These are phyloP conservation scores for Trichopus zeylanicus DNA, from an alignment of 116 monocot genomes.

Conservation along the genomic window DNA sequence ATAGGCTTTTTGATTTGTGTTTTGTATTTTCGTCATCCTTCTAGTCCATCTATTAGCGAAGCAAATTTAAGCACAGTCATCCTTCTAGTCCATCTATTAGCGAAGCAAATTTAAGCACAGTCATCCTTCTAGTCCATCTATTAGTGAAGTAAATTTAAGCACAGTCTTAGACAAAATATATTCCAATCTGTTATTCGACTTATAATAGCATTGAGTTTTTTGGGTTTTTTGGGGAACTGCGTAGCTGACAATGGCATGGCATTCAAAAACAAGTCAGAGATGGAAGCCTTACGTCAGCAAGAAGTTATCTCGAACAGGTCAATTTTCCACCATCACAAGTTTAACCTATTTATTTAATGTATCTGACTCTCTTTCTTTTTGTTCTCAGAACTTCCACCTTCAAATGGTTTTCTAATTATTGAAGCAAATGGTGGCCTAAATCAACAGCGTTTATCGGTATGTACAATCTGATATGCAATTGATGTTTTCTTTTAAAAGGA, in stretches of 20 bases:
- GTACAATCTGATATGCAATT: constrained; percentile 2
- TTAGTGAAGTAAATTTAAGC: background rate
- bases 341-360: background rate
- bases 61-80: too few relatives aligned
- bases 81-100: too few relatives aligned
- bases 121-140: too few relatives aligned
- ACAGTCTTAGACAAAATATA: background rate
- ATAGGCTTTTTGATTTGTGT: too few relatives aligned
- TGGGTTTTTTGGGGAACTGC: constrained; percentile 13
- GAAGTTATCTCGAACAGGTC: constrained; percentile 50
- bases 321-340: background rate
- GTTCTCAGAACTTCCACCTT: constrained; percentile 51
- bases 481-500: background rate
- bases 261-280: constrained; percentile 46
- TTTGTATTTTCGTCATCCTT: too few relatives aligned
- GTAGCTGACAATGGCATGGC: constrained; percentile 65
- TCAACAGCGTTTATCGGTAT: constrained; percentile 90
- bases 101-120: too few relatives aligned
- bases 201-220: constrained; percentile 3
- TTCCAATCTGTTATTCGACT: background rate
- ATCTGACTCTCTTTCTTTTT: constrained; percentile 4
- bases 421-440: constrained; percentile 99
- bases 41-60: too few relatives aligned
- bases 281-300: constrained; percentile 69
- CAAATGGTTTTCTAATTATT: constrained; percentile 90